Evolutionary conservation across 2,329 filamentous ascomycete genomes (phyloP).

Genomic region (Aspergillus persii): DNA sequence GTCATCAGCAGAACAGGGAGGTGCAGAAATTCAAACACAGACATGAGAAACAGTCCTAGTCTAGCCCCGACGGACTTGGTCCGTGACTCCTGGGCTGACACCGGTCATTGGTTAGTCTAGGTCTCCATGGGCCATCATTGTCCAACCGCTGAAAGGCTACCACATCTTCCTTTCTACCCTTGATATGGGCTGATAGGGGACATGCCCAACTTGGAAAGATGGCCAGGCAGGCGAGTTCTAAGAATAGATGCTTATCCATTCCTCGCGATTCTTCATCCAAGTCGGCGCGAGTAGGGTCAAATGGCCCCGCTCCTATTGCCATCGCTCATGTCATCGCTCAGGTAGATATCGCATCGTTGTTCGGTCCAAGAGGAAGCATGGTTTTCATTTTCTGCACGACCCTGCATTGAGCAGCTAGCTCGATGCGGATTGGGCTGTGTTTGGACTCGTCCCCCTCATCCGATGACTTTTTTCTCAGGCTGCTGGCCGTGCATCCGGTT

Average conservation of each 20-base stretch:
- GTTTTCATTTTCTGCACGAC: not conserved
- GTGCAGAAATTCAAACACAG: not conserved
- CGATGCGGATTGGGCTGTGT: not conserved
- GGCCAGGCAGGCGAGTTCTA: not conserved
- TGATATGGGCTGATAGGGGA: not conserved
- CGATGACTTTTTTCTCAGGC: slow-evolving; percentile 2
- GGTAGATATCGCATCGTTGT: not conserved
- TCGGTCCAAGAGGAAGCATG: not conserved
- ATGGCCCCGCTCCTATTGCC: not conserved
- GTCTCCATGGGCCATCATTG: not conserved
- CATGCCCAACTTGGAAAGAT: not conserved
- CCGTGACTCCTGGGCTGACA: slow-evolving; percentile 1
- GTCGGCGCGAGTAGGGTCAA: not conserved
- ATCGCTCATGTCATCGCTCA: not conserved
- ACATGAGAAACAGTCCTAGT: slow-evolving; percentile 1
- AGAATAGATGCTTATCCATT: not conserved
- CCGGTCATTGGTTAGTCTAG: not conserved
- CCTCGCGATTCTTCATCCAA: not conserved
- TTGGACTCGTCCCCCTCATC: not conserved
- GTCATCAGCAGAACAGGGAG: slow-evolving; percentile 11
- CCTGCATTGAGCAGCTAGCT: slow-evolving; percentile 3
- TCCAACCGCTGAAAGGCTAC: not conserved
- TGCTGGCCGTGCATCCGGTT: not conserved
- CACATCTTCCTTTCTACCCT: not conserved
- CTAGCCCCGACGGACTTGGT: not conserved